These are phyloP conservation scores for Venustampulla echinocandica DNA, from an alignment of 495 filamentous ascomycete genomes.

Conservation along the genomic window DNA sequence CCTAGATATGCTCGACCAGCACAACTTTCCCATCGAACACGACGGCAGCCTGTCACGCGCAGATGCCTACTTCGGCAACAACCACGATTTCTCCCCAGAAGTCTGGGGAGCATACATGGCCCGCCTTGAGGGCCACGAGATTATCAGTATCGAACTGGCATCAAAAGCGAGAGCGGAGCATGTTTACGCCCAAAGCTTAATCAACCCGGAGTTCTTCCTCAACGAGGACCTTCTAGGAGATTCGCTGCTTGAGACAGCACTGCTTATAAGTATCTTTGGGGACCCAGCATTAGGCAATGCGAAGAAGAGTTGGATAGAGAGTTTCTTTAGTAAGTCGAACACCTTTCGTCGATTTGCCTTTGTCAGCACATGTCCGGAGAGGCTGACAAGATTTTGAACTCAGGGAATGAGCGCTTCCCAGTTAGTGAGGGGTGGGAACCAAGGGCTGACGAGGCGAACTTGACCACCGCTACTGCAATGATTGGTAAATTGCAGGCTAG, in stretches of 20 bases:
- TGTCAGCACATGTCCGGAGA: too few species aligned
- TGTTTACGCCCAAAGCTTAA: background rate
- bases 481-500: constrained; percentile 3
- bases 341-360: too few species aligned
- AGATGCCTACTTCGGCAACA: constrained; percentile 20
- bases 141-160: constrained; percentile 2
- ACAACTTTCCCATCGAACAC: constrained; percentile 25
- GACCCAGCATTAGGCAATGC: constrained; percentile 8
- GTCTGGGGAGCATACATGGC: constrained; percentile 22
- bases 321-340: constrained; percentile 8
- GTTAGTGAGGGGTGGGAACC: constrained; percentile 6
- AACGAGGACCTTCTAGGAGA: constrained; percentile 6
- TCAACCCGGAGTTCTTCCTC: constrained; percentile 7
- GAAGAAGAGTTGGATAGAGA: too few species aligned
- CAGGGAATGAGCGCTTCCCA: too few species aligned
- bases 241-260: constrained; percentile 14
- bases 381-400: too few species aligned
- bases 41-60: constrained; percentile 23
- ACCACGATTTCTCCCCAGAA: constrained; percentile 25
- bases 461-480: constrained; percentile 3
- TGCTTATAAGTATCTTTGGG: constrained; percentile 11
- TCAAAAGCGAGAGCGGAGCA: constrained; percentile 6
- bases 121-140: background rate
- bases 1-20: constrained; percentile 20
- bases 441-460: constrained; percentile 4